Conservation (phyloP, 1,284 basidiomycete genomes). For the Peniophora sp. region DNA sequence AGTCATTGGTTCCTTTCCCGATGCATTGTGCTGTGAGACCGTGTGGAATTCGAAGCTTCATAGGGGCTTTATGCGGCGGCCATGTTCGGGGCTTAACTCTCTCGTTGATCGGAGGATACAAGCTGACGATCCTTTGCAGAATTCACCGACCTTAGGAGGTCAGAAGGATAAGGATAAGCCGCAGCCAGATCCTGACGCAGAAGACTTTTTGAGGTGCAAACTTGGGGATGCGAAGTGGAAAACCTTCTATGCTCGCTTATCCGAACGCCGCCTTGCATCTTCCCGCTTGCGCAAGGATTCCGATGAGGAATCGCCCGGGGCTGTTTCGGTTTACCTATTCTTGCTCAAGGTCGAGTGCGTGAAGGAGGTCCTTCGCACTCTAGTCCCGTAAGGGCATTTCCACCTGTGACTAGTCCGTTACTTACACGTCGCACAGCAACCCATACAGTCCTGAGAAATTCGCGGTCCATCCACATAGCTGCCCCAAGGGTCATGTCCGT, state of each 20-base stretch:
- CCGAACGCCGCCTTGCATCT: constrained; percentile 34
- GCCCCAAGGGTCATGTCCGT: constrained; percentile 34
- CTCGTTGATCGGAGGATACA: too few relatives aligned
- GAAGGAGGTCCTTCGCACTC: constrained; percentile 38
- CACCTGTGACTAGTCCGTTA: constrained; percentile 1
- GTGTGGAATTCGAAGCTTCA: too few relatives aligned
- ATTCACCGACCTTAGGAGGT: background rate
- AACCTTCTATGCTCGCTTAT: constrained; percentile 38
- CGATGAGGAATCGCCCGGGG: constrained; percentile 17
- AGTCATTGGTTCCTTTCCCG: too few relatives aligned
- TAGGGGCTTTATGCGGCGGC: too few relatives aligned
- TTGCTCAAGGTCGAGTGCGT: constrained; percentile 45
- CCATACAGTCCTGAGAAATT: constrained; percentile 45
- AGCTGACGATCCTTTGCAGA: too few relatives aligned
- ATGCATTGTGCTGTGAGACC: too few relatives aligned
- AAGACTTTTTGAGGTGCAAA: constrained; percentile 34
- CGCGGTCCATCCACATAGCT: constrained; percentile 30
- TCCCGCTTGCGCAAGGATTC: constrained; percentile 26
- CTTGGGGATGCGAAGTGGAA: constrained; percentile 36
- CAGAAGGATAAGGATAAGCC: constrained; percentile 1
- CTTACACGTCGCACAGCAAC: constrained; percentile 24
- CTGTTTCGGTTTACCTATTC: constrained; percentile 41
- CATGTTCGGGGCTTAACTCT: too few relatives aligned
- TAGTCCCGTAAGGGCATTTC: constrained; percentile 33
- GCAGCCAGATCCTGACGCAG: constrained; percentile 32